A percentile compares a stretch with the other conserved stretches of the same genome.
These are phyloP conservation scores for Chlamydomonas sp. DNA, from an alignment of 139 green algal genomes.

Conservation along the genomic window DNA sequence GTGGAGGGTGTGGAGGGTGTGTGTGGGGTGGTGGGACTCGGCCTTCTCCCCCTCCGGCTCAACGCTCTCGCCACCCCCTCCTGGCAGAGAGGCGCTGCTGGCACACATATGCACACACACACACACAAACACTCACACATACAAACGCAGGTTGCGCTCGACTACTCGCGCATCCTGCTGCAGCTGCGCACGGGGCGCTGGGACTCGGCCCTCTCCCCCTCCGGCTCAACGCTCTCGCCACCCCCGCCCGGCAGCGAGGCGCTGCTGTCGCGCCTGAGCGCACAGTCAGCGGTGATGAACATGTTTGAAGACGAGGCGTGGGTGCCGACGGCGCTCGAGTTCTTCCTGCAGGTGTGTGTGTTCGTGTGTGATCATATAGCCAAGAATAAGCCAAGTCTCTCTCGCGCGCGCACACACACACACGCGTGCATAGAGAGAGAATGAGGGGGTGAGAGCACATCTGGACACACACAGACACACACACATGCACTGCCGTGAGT, in stretches of 20 bases:
- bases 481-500: no score
- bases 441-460: background rate
- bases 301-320: slow-evolving; percentile 36
- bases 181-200: slow-evolving; percentile 37
- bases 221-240: no score
- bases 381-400: no score
- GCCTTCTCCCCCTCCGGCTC: no score
- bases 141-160: slow-evolving; percentile 28
- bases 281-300: slow-evolving; percentile 26
- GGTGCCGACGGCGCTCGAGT: slow-evolving; percentile 40
- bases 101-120: no score
- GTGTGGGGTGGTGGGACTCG: no score
- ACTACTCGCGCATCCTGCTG: slow-evolving; percentile 40
- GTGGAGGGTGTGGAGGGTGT: no score
- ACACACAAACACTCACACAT: no score
- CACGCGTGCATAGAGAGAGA: background rate
- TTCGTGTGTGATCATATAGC: no score
- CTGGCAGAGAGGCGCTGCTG: no score
- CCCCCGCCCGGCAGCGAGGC: no score
- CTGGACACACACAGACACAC: background rate
- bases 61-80: no score
- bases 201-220: background rate
- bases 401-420: background rate
- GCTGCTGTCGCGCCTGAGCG: background rate
- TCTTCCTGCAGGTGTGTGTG: slow-evolving; percentile 43